Percentiles rank a stretch among this genome's conserved stretches.
These are phyloP conservation scores for Teratosphaeria pseudoeucalypti DNA, from an alignment of 2,329 filamentous ascomycete species.

Conservation along the genomic window DNA sequence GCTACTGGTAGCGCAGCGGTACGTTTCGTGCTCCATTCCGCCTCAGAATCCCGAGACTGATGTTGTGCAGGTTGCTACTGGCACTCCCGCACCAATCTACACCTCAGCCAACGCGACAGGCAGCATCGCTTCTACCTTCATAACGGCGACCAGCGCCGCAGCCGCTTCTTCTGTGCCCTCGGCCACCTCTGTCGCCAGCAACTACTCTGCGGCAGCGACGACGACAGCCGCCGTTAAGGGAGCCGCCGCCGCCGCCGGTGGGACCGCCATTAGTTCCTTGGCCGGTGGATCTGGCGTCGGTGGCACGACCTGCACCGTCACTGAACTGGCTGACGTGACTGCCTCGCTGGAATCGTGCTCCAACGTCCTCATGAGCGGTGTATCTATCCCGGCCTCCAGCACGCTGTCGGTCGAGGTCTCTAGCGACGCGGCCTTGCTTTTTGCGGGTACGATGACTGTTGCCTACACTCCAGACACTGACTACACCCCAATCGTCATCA, in stretches of 20 bases:
- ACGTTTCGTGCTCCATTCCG: neutral
- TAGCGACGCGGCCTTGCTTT: neutral
- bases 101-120: neutral
- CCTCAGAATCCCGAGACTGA: neutral
- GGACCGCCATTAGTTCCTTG: neutral
- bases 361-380: neutral
- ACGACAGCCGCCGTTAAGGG: conserved; percentile 23
- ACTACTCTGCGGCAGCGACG: neutral
- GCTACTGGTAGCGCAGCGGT: neutral
- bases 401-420: neutral
- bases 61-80: neutral
- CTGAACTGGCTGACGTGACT: neutral
- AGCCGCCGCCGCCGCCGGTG: conserved; percentile 28
- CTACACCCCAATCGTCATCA: conserved; percentile 28
- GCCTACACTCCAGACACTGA: conserved; percentile 8
- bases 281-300: neutral
- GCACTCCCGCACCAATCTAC: neutral
- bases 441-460: conserved; percentile 5
- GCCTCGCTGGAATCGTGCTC: neutral
- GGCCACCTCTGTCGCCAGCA: neutral
- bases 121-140: neutral
- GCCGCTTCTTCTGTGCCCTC: neutral
- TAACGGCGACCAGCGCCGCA: neutral
- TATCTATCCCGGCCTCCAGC: neutral
- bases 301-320: neutral